phyloP scores from a whole-genome alignment of 306 rosid species.

The Trifolium dubium region DNA sequence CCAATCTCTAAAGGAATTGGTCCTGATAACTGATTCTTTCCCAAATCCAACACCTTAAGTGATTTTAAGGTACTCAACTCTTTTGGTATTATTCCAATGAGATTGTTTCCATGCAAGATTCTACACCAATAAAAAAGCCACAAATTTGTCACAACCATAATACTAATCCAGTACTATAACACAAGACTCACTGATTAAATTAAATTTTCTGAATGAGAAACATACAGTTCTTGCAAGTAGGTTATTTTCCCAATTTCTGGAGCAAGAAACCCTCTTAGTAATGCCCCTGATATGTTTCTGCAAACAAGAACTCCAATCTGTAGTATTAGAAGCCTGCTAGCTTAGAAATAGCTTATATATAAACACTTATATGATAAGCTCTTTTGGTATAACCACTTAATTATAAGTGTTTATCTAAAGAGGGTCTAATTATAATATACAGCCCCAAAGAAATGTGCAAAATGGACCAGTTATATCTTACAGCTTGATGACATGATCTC shows the following conservation, averaged over 20 bases:
- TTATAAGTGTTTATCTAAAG: neutral
- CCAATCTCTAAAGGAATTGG: slow-evolving; percentile 87
- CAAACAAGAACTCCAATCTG: slow-evolving; percentile 47
- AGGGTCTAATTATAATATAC: neutral
- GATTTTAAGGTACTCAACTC: slow-evolving; percentile 73
- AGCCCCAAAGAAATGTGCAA: neutral
- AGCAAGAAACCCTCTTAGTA: slow-evolving; percentile 75
- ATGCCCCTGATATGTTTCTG: slow-evolving; percentile 84
- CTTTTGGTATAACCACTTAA: neutral
- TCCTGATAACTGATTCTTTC: slow-evolving; percentile 81
- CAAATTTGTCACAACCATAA: slow-evolving; percentile 35
- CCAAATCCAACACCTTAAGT: slow-evolving; percentile 83
- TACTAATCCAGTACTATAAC: slow-evolving; percentile 15
- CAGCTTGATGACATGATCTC: slow-evolving; percentile 84
- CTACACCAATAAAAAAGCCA: slow-evolving; percentile 53
- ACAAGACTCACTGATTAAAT: neutral
- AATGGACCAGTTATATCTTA: slow-evolving; percentile 52
- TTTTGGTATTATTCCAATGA: slow-evolving; percentile 82
- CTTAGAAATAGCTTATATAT: slow-evolving; percentile 24
- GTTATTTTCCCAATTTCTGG: slow-evolving; percentile 79
- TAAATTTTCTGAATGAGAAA: slow-evolving; percentile 2
- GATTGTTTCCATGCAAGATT: slow-evolving; percentile 77
- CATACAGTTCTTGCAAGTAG: slow-evolving; percentile 83
- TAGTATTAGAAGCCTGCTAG: slow-evolving; percentile 35
- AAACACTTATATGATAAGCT: neutral